phyloP scores from a whole-genome alignment of 2,329 filamentous ascomycete species.

The Verruconis gallopava region DNA sequence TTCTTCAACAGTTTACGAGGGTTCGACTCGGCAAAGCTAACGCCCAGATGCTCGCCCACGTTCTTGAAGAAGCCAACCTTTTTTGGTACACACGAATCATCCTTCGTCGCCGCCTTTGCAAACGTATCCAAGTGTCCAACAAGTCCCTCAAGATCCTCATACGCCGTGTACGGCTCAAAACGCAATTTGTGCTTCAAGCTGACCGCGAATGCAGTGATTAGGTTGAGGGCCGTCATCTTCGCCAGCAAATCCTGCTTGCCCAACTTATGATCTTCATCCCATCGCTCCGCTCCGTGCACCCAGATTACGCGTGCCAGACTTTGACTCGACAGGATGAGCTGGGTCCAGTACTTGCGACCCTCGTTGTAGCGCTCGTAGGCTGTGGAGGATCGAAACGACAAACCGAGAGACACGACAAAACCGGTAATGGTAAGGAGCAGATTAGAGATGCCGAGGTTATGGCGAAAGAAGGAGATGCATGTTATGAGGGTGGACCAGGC shows the following conservation, averaged over 20 bases:
- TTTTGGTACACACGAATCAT: conserved; percentile 17
- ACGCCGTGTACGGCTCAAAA: conserved; percentile 69
- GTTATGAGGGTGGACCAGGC: conserved; percentile 58
- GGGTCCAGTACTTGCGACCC: conserved; percentile 50
- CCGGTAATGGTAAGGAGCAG: conserved; percentile 64
- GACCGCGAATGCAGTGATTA: conserved; percentile 62
- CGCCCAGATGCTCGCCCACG: conserved; percentile 58
- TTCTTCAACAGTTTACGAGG: conserved; percentile 67
- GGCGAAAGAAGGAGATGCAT: conserved; percentile 13
- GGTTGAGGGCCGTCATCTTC: conserved; percentile 64
- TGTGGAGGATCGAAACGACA: conserved; percentile 64
- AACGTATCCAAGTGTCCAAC: conserved; percentile 67
- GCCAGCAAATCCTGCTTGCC: conserved; percentile 55
- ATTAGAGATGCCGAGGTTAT: conserved; percentile 19
- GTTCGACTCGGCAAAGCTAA: conserved; percentile 66
- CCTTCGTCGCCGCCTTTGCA: conserved; percentile 45
- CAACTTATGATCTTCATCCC: conserved; percentile 18
- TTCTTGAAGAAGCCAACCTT: conserved; percentile 40
- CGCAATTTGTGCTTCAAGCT: conserved; percentile 71
- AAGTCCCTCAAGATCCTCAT: conserved; percentile 58
- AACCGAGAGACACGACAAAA: conserved; percentile 67
- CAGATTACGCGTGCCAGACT: conserved; percentile 61
- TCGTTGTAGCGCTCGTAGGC: conserved; percentile 58
- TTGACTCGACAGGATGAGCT: conserved; percentile 41
- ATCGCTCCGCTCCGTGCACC: conserved; percentile 57